Evolutionary conservation across 495 filamentous ascomycete species (phyloP), one percentile per base, ranked within the genome.

Genomic region (Trichoderma erinaceum): DNA sequence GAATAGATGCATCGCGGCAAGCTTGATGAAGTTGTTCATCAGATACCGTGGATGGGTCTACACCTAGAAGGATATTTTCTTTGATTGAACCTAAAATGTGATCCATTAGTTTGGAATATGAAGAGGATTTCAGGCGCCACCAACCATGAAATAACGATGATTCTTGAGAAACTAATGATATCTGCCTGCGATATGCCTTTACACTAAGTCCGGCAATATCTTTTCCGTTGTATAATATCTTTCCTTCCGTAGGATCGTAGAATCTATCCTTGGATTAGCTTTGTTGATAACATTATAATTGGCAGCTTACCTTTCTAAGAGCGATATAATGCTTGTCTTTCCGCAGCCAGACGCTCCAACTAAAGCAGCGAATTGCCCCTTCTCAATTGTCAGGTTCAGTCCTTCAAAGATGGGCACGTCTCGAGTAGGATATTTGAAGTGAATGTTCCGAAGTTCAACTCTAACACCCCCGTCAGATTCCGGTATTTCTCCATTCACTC

Each of bases 311-410:
- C 83, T 74, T 64, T 85, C 79, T 3, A 86, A 70, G 11, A 86
- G 75, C 0, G 74, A 70, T 52, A 86, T 73, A 27, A 80, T 78
- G 0, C 79, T 83, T 0, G 79, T 79, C 66, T 89, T 89, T 4
- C 87, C 87, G 0, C 83, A 82, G 0, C 87, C 87, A 3, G 82
- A 85, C 0, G 83, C 76, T 2, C 87, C 87, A 4, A 89, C 86
- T 0, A 89, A 71, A 0, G 85, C 87, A 7, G 82, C 81, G 16
- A 83, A 84, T 63, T 86, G 82, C 0, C 71, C 69, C 16, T 72
- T 67, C 38, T 73, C 66, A 66, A 87, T 78, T 0, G 63, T 71
- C 10, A 81, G 71, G 63, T 73, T 80, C 13, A 87, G 70, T 2
- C 73, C 73, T 7, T 73, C 71, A 1, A 88, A 72, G 2, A 86